Percentiles rank a stretch among this genome's conserved stretches.
Evolutionary conservation across 2,329 filamentous ascomycete genomes (phyloP).

Genomic region (Ceratocystis cubensis): DNA sequence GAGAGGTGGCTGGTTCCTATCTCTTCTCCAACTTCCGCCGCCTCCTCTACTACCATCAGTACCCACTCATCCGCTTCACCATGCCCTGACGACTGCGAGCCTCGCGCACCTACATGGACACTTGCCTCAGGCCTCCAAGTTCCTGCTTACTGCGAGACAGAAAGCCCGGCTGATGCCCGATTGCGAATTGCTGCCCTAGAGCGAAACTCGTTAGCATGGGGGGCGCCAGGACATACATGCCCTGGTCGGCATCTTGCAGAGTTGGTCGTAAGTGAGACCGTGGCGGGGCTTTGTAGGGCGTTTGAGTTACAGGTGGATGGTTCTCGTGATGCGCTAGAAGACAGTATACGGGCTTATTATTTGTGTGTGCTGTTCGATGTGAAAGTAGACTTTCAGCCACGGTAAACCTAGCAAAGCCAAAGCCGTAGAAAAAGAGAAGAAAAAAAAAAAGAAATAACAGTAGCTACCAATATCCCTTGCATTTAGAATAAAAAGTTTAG

Average conservation of each 20-base stretch:
- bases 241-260: conserved; percentile 41
- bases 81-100: neutral
- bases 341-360: conserved; percentile 14
- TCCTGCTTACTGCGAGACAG: neutral
- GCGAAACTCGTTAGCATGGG: conserved; percentile 39
- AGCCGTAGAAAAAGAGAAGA: neutral
- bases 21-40: neutral
- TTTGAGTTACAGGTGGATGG: conserved; percentile 33
- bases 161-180: conserved; percentile 24
- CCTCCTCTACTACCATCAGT: neutral
- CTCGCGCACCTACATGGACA: neutral
- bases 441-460: neutral
- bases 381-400: conserved; percentile 8
- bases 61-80: neutral
- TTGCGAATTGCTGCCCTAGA: conserved; percentile 31
- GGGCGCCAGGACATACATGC: conserved; percentile 39
- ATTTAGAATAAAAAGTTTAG: too few relatives aligned
- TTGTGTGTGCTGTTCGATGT: conserved; percentile 19
- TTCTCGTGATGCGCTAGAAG: conserved; percentile 23
- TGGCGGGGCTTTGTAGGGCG: conserved; percentile 32
- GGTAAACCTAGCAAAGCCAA: neutral
- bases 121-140: conserved; percentile 12
- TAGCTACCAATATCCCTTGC: too few relatives aligned
- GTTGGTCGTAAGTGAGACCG: conserved; percentile 35
- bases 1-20: conserved; percentile 34